phyloP scores from a whole-genome alignment of 148 eudicot species.

The Fagopyrum tataricum region DNA sequence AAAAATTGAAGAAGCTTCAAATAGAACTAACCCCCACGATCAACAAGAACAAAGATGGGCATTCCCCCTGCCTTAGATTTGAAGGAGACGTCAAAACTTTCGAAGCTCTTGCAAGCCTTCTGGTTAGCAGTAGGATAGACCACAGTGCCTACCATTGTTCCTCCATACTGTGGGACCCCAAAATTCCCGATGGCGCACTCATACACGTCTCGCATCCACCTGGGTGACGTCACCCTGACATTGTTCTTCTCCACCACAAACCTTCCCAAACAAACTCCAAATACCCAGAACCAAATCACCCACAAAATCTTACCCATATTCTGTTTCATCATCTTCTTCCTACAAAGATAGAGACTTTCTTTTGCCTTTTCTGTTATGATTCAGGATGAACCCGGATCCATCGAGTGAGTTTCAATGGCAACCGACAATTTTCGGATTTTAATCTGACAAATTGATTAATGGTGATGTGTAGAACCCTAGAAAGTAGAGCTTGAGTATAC shows the following conservation, averaged over 20 bases:
- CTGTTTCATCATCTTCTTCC: conserved; percentile 24
- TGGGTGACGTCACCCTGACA: conserved; percentile 70
- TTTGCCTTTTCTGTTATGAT: not conserved
- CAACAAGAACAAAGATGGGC: conserved; percentile 76
- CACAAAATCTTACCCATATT: conserved; percentile 22
- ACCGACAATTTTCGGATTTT: not conserved
- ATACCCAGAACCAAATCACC: conserved; percentile 26
- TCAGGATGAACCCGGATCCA: conserved; percentile 15
- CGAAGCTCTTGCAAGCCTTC: conserved; percentile 56
- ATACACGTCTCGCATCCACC: conserved; percentile 44
- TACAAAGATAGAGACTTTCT: not conserved
- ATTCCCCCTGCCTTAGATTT: conserved; percentile 72
- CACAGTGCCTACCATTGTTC: conserved; percentile 68
- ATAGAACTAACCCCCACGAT: conserved; percentile 66
- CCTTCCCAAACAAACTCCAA: conserved; percentile 46
- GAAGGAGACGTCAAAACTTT: conserved; percentile 36
- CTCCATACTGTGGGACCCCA: conserved; percentile 94
- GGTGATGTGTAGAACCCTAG: no score
- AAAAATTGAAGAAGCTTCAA: not conserved
- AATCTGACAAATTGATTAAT: not conserved
- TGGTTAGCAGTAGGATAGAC: conserved; percentile 63
- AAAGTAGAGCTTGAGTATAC: not conserved
- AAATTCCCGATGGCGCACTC: conserved; percentile 96
- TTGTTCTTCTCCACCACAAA: conserved; percentile 97
- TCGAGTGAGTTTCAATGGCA: not conserved